phyloP scores from a whole-genome alignment of 306 rosid species.

The Ochetophila trinervis region DNA sequence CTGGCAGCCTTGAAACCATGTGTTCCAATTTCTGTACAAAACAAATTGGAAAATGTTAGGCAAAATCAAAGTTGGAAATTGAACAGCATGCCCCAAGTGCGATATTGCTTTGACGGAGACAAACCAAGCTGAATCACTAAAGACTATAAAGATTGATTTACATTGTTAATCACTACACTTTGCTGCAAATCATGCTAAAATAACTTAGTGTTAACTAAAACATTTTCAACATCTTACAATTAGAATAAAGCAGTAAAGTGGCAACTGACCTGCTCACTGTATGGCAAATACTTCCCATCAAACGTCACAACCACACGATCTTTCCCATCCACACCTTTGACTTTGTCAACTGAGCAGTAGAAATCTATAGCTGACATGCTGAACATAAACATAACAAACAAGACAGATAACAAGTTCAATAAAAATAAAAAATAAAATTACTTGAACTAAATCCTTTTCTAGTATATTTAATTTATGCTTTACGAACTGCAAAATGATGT shows the following conservation, averaged over 20 bases:
- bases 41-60: conserved; percentile 2
- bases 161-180: too few species aligned
- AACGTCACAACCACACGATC: conserved; percentile 80
- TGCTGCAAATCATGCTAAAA: not conserved
- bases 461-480: not conserved
- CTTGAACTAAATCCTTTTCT: not conserved
- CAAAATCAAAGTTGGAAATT: conserved; percentile 1
- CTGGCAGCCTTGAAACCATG: conserved; percentile 64
- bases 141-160: not conserved
- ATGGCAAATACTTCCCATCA: conserved; percentile 84
- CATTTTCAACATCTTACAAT: conserved; percentile 4
- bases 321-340: conserved; percentile 84
- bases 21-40: conserved; percentile 62
- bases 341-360: conserved; percentile 93
- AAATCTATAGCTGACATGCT: conserved; percentile 98
- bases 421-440: not conserved
- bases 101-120: not conserved
- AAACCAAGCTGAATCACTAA: not conserved
- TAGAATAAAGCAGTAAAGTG: conserved; percentile 15
- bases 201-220: not conserved
- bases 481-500: not conserved
- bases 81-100: not conserved
- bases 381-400: conserved; percentile 29
- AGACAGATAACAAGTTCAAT: conserved; percentile 1
- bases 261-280: conserved; percentile 76